phyloP scores from a whole-genome alignment of 2,329 filamentous ascomycete species.

The Reticulascus tulasneorum region DNA sequence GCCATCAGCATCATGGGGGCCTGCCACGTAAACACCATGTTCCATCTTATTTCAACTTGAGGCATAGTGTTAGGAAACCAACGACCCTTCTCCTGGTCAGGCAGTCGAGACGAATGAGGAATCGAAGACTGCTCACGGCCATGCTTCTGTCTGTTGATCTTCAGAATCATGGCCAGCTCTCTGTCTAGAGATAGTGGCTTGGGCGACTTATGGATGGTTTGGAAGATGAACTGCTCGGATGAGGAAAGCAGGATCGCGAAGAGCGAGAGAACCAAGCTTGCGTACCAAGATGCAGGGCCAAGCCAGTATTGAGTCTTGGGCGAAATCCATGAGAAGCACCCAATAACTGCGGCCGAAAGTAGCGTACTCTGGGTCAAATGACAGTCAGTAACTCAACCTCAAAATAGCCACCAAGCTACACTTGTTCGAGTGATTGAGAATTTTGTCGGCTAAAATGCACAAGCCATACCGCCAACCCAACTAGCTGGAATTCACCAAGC shows the following conservation, averaged over 20 bases:
- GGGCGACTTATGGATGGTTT: slow-evolving; percentile 15
- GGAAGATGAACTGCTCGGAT: slow-evolving; percentile 22
- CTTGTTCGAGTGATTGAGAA: slow-evolving; percentile 7
- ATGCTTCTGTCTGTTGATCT: slow-evolving; percentile 7
- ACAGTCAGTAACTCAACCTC: background rate
- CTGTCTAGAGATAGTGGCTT: slow-evolving; percentile 9
- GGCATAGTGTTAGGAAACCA: slow-evolving; percentile 13
- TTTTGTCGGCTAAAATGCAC: no score
- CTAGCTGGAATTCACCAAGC: slow-evolving; percentile 19
- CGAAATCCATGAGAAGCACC: slow-evolving; percentile 21
- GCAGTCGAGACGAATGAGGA: slow-evolving; percentile 11
- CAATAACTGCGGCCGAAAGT: slow-evolving; percentile 21
- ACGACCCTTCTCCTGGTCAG: slow-evolving; percentile 7
- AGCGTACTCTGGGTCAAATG: slow-evolving; percentile 16
- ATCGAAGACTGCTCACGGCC: slow-evolving; percentile 10
- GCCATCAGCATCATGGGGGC: slow-evolving; percentile 24
- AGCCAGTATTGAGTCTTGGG: slow-evolving; percentile 19
- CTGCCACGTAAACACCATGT: slow-evolving; percentile 25
- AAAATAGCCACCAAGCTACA: slow-evolving; percentile 1
- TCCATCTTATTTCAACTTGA: slow-evolving; percentile 19
- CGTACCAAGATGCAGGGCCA: slow-evolving; percentile 18
- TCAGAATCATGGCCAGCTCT: slow-evolving; percentile 16
- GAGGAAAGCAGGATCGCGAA: slow-evolving; percentile 22
- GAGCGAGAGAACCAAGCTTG: slow-evolving; percentile 20
- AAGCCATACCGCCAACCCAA: slow-evolving; percentile 18